Evolutionary conservation across 257 asterid species (phyloP).

Genomic region (Solanum lycopersicoides): DNA sequence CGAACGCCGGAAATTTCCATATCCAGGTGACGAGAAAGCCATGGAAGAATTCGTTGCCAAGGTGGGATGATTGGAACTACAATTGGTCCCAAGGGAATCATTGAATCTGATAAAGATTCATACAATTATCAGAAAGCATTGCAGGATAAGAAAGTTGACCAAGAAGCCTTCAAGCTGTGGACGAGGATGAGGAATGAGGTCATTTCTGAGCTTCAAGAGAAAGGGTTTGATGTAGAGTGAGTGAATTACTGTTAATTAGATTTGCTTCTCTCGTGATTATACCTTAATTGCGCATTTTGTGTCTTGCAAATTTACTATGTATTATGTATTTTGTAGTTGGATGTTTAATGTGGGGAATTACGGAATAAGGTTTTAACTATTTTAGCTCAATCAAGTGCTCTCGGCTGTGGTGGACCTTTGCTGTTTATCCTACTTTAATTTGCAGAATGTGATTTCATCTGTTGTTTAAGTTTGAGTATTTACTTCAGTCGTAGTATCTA

Average conservation of each 20-base stretch:
- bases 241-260: background rate
- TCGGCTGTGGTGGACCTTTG: background rate
- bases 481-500: background rate
- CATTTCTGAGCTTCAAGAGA: conserved; percentile 61
- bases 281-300: background rate
- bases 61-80: conserved; percentile 98
- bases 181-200: conserved; percentile 80
- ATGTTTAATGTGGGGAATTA: background rate
- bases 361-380: background rate
- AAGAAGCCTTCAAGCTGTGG: conserved; percentile 87
- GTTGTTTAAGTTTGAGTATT: background rate
- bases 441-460: background rate
- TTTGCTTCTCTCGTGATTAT: background rate
- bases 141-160: conserved; percentile 89
- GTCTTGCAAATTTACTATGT: background rate
- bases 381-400: background rate
- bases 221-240: conserved; percentile 43
- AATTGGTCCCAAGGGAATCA: conserved; percentile 79
- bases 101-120: conserved; percentile 55
- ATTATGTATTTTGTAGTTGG: background rate
- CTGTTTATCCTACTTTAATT: background rate
- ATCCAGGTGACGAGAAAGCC: conserved; percentile 84
- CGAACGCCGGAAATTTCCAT: conserved; percentile 70
- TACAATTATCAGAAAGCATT: conserved; percentile 56
- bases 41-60: conserved; percentile 73